Evolutionary conservation across 257 asterid species (phyloP), one percentile per base, ranked within the genome.

Genomic region (Echites panduratus): DNA sequence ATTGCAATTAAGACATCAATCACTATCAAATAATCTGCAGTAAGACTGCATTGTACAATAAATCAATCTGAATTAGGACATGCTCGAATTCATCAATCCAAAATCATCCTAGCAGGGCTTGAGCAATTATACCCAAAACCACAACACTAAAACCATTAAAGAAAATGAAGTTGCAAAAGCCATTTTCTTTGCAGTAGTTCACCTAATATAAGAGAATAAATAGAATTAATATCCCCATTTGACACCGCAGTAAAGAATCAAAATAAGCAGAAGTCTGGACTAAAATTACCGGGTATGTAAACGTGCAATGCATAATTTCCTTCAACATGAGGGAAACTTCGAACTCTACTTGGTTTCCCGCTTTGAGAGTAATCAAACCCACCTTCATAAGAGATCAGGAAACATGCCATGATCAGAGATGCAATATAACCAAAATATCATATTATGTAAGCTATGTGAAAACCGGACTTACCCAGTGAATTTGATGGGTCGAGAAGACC

Each of bases 231-330:
- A 26, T 64, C 49, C 7, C 26, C 16, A 38, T 47, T 4, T 29
- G 45, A 48, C 11, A 69, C 13, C 13, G 43, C 43, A 0, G 26
- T 5, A 19, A 70, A 71, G 38, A 52, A 57, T 62, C 43, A 73
- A 67, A 76, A 50, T 70, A 57, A 26, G 26, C 0, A 22, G 27
- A 43, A 62, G 12, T 76, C 52, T 27, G 38, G 43, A 63, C n/a
- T 24, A 35, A 48, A 77, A 7, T 77, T 80, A 93, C 98, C 97
- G 29, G 97, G 97, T 76, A 94, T 90, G 64, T 94, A 94, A 29
- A 94, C 93, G 77, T 94, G 99, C 81, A 94, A 71, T 58, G 99
- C 96, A 32, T 65, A 94, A 82, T 94, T 94, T 73, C 99, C 99
- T 70, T 91, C 92, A 5, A 87, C 84, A 44, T 94, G 99, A 71